Conservation (phyloP, 352 stramenopile species). For the Pythium aphanidermatum region DNA sequence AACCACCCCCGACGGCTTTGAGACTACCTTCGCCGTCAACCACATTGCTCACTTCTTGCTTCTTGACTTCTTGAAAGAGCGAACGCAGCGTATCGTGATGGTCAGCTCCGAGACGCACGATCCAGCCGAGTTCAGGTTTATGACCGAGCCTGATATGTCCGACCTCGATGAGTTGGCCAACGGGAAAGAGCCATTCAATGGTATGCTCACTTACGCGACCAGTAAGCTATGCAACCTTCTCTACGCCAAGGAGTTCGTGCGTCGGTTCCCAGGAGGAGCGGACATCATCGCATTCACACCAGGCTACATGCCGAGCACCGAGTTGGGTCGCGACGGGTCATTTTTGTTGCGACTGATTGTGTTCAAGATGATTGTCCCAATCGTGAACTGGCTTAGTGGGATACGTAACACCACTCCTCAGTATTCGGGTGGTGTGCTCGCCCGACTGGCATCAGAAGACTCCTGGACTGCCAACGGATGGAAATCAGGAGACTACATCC, state of each 20-base stretch:
- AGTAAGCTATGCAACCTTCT: conserved; percentile 21
- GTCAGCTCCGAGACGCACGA: conserved; percentile 20
- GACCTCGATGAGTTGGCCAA: conserved; percentile 3
- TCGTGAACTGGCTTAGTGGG: not conserved
- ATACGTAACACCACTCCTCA: conserved; percentile 4
- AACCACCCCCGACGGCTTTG: conserved; percentile 28
- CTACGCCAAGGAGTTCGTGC: conserved; percentile 11
- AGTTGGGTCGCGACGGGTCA: conserved; percentile 13
- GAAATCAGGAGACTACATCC: conserved; percentile 7
- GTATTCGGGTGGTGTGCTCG: conserved; percentile 15
- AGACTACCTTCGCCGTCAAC: conserved; percentile 34
- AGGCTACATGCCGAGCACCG: conserved; percentile 19
- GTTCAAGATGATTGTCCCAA: conserved; percentile 6
- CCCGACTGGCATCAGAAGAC: conserved; percentile 5
- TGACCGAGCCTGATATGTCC: conserved; percentile 1
- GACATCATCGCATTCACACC: conserved; percentile 23
- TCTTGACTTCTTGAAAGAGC: conserved; percentile 11
- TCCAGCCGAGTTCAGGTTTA: conserved; percentile 2
- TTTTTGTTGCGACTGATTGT: conserved; percentile 1
- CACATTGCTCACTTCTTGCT: conserved; percentile 38
- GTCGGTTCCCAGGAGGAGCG: conserved; percentile 9
- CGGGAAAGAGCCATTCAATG: conserved; percentile 4
- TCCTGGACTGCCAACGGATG: not conserved
- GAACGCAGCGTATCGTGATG: conserved; percentile 19
- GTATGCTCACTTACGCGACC: conserved; percentile 2